Conservation (phyloP, 108 stramenopile genomes). For the Cyclotella baltica region DNA sequence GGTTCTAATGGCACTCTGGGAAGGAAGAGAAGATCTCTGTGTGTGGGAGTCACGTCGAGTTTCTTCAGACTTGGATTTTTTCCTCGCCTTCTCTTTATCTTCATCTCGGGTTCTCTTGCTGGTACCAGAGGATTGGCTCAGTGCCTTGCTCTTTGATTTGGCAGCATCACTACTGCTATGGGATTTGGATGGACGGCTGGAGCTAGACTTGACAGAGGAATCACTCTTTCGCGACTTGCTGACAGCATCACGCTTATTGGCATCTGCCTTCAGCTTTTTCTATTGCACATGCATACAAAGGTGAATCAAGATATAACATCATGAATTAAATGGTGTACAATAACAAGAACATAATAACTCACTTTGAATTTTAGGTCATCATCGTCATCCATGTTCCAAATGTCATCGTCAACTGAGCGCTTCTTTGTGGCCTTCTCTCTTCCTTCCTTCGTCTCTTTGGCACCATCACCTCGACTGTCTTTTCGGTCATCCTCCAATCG, state of each 20-base stretch:
- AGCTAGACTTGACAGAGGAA: conserved; percentile 1
- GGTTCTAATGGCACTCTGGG: conserved; percentile 38
- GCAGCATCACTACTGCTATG: conserved; percentile 14
- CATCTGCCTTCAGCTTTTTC: conserved; percentile 18
- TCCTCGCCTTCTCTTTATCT: neutral
- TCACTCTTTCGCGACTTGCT: conserved; percentile 17
- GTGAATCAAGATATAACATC: neutral
- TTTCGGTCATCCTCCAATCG: conserved; percentile 2
- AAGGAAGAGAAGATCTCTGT: conserved; percentile 26
- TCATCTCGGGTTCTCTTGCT: conserved; percentile 6
- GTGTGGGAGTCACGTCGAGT: conserved; percentile 22
- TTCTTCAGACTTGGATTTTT: conserved; percentile 15
- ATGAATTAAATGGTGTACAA: neutral
- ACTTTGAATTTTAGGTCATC: conserved; percentile 14
- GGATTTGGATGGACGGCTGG: conserved; percentile 25
- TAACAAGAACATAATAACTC: neutral
- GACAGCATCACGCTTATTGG: conserved; percentile 16
- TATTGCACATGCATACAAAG: too few relatives aligned
- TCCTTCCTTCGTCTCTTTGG: neutral
- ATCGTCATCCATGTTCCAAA: conserved; percentile 14
- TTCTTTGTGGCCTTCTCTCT: conserved; percentile 11
- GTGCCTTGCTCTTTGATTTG: conserved; percentile 14
- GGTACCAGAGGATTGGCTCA: neutral
- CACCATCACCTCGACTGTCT: neutral
- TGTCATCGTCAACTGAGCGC: neutral